Evolutionary conservation across 1,284 basidiomycete species (phyloP).

Genomic region (Trametes versicolor): DNA sequence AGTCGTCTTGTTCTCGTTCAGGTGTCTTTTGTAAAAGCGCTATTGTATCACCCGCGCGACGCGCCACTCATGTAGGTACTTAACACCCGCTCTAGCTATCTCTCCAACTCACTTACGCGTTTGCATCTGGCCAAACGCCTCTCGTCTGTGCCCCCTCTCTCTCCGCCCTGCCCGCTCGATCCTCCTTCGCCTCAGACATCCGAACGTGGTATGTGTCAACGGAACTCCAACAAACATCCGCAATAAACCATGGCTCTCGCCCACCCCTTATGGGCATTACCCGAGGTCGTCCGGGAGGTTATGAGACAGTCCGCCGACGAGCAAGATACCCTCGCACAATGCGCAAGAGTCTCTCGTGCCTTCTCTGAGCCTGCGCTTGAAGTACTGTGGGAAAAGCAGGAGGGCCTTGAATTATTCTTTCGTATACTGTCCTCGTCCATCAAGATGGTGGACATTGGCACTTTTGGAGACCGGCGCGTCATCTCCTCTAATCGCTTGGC

Average conservation of each 20-base stretch:
- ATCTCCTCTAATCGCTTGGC: background rate
- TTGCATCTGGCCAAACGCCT: too few species aligned
- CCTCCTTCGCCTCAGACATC: too few species aligned
- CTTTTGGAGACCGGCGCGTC: background rate
- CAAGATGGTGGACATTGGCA: background rate
- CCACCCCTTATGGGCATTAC: slow-evolving; percentile 14
- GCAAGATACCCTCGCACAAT: background rate
- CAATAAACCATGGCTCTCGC: background rate
- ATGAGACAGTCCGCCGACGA: slow-evolving; percentile 11
- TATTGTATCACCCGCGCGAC: too few species aligned
- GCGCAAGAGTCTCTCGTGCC: slow-evolving; percentile 12
- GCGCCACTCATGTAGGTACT: too few species aligned
- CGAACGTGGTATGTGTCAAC: too few species aligned
- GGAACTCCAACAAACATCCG: background rate
- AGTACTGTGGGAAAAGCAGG: slow-evolving; percentile 10
- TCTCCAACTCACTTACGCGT: too few species aligned
- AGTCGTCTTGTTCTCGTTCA: too few species aligned
- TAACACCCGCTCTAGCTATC: too few species aligned
- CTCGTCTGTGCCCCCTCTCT: too few species aligned
- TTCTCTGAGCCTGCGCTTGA: slow-evolving; percentile 13
- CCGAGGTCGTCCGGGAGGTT: slow-evolving; percentile 20
- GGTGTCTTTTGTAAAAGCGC: too few species aligned
- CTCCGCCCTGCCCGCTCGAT: too few species aligned
- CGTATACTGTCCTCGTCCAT: background rate
- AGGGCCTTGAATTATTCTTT: background rate